Evolutionary conservation across 495 filamentous ascomycete genomes (phyloP).

Genomic region (Aspergillus sparsus): DNA sequence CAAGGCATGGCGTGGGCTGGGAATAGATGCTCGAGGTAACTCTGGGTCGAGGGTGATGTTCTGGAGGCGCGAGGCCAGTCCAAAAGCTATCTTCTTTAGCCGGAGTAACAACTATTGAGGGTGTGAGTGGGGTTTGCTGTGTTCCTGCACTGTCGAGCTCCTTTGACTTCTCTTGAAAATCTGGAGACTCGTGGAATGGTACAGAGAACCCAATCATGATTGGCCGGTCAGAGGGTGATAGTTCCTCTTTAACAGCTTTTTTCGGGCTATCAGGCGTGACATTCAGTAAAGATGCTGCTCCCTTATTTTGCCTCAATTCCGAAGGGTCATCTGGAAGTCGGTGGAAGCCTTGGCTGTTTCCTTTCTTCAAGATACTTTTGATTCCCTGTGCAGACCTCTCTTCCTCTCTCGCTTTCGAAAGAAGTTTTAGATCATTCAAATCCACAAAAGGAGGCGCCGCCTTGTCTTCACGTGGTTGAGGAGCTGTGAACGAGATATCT

Average conservation of each 20-base stretch:
- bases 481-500: slow-evolving; percentile 37
- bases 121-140: slow-evolving; percentile 47
- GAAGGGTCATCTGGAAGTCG: slow-evolving; percentile 24
- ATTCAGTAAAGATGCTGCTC: slow-evolving; percentile 24
- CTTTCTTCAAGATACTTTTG: slow-evolving; percentile 31
- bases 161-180: slow-evolving; percentile 32
- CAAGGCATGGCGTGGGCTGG: slow-evolving; percentile 48
- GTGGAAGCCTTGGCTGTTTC: slow-evolving; percentile 23
- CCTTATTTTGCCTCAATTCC: slow-evolving; percentile 9
- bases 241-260: slow-evolving; percentile 45
- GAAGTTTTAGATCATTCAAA: slow-evolving; percentile 42
- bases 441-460: slow-evolving; percentile 36
- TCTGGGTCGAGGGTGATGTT: slow-evolving; percentile 31
- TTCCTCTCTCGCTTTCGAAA: slow-evolving; percentile 40
- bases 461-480: slow-evolving; percentile 17
- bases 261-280: slow-evolving; percentile 20
- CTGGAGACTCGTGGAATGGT: slow-evolving; percentile 57
- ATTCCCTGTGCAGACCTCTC: slow-evolving; percentile 35
- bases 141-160: slow-evolving; percentile 35
- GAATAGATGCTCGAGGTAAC: slow-evolving; percentile 71
- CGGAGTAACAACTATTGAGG: slow-evolving; percentile 67
- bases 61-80: slow-evolving; percentile 36
- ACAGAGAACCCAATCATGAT: slow-evolving; percentile 80
- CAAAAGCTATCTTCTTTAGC: slow-evolving; percentile 63
- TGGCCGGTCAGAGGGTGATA: slow-evolving; percentile 73